phyloP scores from a whole-genome alignment of 164 flowering plant species.

The Buxus sempervirens region DNA sequence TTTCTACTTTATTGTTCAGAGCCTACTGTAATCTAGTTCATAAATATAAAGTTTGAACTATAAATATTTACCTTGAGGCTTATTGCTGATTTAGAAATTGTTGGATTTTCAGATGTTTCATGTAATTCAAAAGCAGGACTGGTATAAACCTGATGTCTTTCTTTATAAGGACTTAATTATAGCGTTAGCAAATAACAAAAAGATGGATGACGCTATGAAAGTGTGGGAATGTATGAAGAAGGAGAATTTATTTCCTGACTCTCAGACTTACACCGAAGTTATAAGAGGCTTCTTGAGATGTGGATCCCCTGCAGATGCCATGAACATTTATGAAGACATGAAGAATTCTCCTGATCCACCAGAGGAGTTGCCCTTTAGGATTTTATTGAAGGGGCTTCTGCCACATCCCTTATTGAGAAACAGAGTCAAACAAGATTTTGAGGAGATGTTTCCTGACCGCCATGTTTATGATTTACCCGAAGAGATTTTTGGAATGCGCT shows the following conservation, averaged over 20 bases:
- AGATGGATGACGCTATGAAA: slow-evolving; percentile 82
- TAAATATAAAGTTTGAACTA: too few relatives aligned
- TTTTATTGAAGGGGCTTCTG: slow-evolving; percentile 82
- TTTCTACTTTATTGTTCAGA: too few relatives aligned
- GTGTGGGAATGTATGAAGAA: slow-evolving; percentile 82
- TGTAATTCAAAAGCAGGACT: slow-evolving; percentile 69
- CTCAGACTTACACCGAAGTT: slow-evolving; percentile 80
- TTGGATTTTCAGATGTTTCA: slow-evolving; percentile 59
- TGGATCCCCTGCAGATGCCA: slow-evolving; percentile 94
- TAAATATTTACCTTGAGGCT: too few relatives aligned
- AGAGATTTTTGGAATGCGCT: slow-evolving; percentile 75
- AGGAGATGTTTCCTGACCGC: slow-evolving; percentile 83
- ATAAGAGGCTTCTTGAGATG: slow-evolving; percentile 75
- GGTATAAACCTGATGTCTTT: slow-evolving; percentile 82
- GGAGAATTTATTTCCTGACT: slow-evolving; percentile 74
- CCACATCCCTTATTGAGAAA: slow-evolving; percentile 88
- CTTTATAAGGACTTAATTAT: slow-evolving; percentile 82
- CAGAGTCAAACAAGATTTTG: slow-evolving; percentile 87
- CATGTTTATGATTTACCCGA: slow-evolving; percentile 90
- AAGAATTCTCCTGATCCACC: slow-evolving; percentile 90
- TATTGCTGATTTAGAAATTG: too few relatives aligned
- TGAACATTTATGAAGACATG: slow-evolving; percentile 95
- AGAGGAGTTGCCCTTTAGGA: slow-evolving; percentile 81
- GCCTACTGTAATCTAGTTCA: too few relatives aligned
- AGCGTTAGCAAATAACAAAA: slow-evolving; percentile 55